Evolutionary conservation across 2,329 filamentous ascomycete species (phyloP).

Genomic region (Pleurostoma richardsiae): DNA sequence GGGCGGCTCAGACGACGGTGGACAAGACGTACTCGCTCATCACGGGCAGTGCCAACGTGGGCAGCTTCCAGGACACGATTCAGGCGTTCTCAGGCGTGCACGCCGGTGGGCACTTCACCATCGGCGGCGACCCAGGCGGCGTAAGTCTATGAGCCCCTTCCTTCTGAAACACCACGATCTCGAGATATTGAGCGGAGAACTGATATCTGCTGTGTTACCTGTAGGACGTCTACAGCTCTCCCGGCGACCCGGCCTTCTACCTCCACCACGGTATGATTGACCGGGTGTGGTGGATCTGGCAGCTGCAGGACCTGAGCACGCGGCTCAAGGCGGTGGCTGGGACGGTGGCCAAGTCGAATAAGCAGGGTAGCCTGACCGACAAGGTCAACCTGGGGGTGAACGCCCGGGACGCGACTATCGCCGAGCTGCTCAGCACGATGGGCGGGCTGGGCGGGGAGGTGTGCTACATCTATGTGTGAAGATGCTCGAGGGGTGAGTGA

Average conservation of each 20-base stretch:
- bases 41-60: conserved; percentile 22
- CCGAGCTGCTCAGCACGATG: conserved; percentile 6
- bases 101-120: conserved; percentile 25
- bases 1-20: conserved; percentile 24
- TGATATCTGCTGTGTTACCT: too few species aligned
- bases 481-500: not conserved
- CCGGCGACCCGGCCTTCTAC: conserved; percentile 27
- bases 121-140: conserved; percentile 27
- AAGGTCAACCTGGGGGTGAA: not conserved
- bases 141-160: not conserved
- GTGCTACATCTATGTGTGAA: conserved; percentile 21
- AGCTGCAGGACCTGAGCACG: conserved; percentile 23
- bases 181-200: too few species aligned
- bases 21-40: conserved; percentile 21
- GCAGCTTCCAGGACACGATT: conserved; percentile 29
- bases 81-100: conserved; percentile 20
- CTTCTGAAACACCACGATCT: not conserved
- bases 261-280: conserved; percentile 25
- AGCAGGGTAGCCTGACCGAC: not conserved
- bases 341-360: not conserved
- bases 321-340: conserved; percentile 6
- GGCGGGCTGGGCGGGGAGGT: conserved; percentile 17
- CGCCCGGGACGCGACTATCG: not conserved
- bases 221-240: conserved; percentile 20
- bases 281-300: conserved; percentile 28